Evolutionary conservation across 805 yeast genomes (phyloP).

Genomic region (Starmera caribaea): DNA sequence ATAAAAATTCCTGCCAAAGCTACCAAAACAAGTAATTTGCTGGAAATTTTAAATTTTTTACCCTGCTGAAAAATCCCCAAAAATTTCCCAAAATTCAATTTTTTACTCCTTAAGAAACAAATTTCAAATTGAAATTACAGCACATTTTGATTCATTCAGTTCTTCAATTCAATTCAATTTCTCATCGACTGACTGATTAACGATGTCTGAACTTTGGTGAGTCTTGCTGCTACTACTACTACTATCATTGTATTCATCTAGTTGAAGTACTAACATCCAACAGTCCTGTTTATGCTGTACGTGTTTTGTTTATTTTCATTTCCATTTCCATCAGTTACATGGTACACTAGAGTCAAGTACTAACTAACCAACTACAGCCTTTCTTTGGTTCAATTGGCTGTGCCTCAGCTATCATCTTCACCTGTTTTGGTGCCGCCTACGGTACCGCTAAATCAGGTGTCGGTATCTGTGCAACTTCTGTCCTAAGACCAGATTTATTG

Average conservation of each 20-base stretch:
- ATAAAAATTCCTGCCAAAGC: neutral
- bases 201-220: slow-evolving; percentile 72
- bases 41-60: no score
- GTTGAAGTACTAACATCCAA: slow-evolving; percentile 2
- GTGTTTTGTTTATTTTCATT: slow-evolving; percentile 13
- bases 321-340: no score
- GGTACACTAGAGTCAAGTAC: no score
- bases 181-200: slow-evolving; percentile 2
- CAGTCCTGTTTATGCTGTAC: slow-evolving; percentile 62
- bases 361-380: slow-evolving; percentile 33
- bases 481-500: slow-evolving; percentile 91
- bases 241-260: no score
- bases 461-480: slow-evolving; percentile 98
- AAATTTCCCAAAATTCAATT: neutral
- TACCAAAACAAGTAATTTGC: neutral
- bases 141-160: no score
- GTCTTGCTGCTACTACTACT: slow-evolving; percentile 28
- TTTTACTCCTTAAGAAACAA: neutral
- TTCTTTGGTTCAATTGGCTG: slow-evolving; percentile 99
- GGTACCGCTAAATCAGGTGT: slow-evolving; percentile 99
- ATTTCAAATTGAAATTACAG: neutral
- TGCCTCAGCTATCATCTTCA: slow-evolving; percentile 97
- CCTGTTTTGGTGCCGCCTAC: slow-evolving; percentile 97
- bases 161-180: neutral
- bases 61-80: no score